Base-by-base conservation (phyloP, 2,329 filamentous ascomycete genomes). In the Clonostachys solani region DNA sequence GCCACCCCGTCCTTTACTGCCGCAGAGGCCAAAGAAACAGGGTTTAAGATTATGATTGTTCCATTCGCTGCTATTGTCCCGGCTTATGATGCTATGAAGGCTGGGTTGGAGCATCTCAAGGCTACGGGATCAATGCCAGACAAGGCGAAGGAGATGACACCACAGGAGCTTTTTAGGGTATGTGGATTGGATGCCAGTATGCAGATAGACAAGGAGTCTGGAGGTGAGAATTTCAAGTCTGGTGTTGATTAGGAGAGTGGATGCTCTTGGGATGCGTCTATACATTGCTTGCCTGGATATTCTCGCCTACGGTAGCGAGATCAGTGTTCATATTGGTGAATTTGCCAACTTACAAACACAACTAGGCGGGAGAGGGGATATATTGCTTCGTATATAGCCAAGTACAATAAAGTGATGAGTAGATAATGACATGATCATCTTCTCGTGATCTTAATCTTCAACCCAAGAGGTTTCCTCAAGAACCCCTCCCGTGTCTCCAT, bases 401-500 rank as follows among this genome's bases (percentile, higher is more conserved):
- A 19, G 18, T 19, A 29, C 9, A 29, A 10, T 29, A 29, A 8
- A 29, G 10, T 29, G 8, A 10, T 29, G 23, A 29, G 23, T 29
- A 9, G 9, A 29, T 29, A 29, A 10, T 10, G 23, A 3, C 23
- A 29, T 10, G 2, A 29, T 29, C 23, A 10, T 29, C 36, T 38
- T 18, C 42, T 48, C 42, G 33, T 40, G 36, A 48, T 34, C 9
- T 41, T 41, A 17, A 54, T 48, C 44, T 83, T 68, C 61, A 91
- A 66, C 3, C 73, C 84, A 38, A 92, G 52, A 0, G 89, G 89
- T 72, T 95, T 95, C 58, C 88, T 76, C 67, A 94, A 67, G 61
- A 95, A 95, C 0, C 89, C 89, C 62, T 94, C 89, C 15, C 84
- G 72, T 0, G 87, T 92, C 62, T 89, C 75, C 82, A 94, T 80